phyloP scores from a whole-genome alignment of 352 stramenopile genomes.

The Globisporangium spinosum region DNA sequence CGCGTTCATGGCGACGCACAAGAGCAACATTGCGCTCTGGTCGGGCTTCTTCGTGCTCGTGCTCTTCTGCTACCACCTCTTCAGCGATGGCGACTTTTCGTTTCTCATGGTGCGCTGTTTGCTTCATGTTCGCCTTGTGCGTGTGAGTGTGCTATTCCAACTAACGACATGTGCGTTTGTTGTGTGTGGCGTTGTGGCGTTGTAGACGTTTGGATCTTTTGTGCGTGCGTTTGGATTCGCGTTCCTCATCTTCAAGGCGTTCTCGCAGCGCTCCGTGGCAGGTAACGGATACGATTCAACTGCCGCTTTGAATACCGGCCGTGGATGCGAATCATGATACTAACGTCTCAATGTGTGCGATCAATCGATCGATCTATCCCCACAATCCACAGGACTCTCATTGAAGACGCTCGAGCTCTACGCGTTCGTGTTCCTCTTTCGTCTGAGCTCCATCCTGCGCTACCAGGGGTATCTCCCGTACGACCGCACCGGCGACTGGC shows the following conservation, averaged over 20 bases:
- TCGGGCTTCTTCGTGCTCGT: conserved; percentile 93
- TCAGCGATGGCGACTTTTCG: conserved; percentile 98
- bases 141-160: not conserved
- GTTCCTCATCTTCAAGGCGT: conserved; percentile 94
- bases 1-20: conserved; percentile 82
- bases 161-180: not conserved
- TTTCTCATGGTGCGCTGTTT: conserved; percentile 92
- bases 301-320: not conserved
- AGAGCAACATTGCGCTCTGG: conserved; percentile 96
- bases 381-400: conserved; percentile 68
- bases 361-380: conserved; percentile 12
- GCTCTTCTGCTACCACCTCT: conserved; percentile 95
- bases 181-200: not conserved
- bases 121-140: not conserved
- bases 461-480: conserved; percentile 96
- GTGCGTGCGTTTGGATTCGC: conserved; percentile 88
- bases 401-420: conserved; percentile 98
- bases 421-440: conserved; percentile 94
- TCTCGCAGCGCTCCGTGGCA: conserved; percentile 88
- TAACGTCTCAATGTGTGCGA: not conserved
- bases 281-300: conserved; percentile 22
- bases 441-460: conserved; percentile 95
- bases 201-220: conserved; percentile 88
- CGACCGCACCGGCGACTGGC: conserved; percentile 95
- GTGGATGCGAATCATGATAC: not conserved